Evolutionary conservation across 2,329 filamentous ascomycete genomes (phyloP).

Genomic region (Xylaria sp.): DNA sequence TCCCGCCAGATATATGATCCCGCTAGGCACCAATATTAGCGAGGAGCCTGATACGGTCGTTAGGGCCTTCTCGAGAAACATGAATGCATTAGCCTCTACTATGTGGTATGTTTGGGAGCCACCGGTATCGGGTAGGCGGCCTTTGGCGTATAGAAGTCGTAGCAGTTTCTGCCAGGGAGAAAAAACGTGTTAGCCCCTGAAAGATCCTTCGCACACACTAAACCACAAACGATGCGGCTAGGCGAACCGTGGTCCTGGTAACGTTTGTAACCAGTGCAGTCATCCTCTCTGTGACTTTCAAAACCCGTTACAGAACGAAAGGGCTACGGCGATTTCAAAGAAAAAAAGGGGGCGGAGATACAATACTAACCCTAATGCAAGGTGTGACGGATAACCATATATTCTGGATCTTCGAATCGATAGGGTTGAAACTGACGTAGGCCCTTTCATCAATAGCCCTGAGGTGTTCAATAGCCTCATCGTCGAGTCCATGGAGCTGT

Average conservation of each 20-base stretch:
- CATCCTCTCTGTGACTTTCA: background rate
- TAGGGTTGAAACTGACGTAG: slow-evolving; percentile 28
- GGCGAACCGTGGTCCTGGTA: background rate
- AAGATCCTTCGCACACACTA: background rate
- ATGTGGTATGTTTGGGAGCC: slow-evolving; percentile 9
- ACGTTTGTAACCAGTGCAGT: background rate
- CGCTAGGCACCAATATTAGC: slow-evolving; percentile 34
- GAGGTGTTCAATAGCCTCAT: slow-evolving; percentile 36
- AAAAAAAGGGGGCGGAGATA: background rate
- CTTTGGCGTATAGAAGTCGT: background rate
- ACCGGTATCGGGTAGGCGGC: background rate
- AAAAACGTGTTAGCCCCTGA: slow-evolving; percentile 2
- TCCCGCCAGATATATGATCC: slow-evolving; percentile 31
- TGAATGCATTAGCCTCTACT: background rate
- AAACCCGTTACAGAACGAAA: too few species aligned
- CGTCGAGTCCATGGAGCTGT: slow-evolving; percentile 26
- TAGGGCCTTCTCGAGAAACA: background rate
- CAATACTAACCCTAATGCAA: slow-evolving; percentile 31
- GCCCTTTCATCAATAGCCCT: slow-evolving; percentile 41
- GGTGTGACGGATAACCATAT: slow-evolving; percentile 26
- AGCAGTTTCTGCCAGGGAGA: slow-evolving; percentile 6
- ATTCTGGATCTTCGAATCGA: slow-evolving; percentile 38
- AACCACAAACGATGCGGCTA: background rate
- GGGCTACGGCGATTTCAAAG: background rate
- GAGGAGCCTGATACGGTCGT: slow-evolving; percentile 15